Evolutionary conservation across 2,329 filamentous ascomycete species (phyloP), one percentile per base, ranked within the genome.

Genomic region (Biscogniauxia marginata): DNA sequence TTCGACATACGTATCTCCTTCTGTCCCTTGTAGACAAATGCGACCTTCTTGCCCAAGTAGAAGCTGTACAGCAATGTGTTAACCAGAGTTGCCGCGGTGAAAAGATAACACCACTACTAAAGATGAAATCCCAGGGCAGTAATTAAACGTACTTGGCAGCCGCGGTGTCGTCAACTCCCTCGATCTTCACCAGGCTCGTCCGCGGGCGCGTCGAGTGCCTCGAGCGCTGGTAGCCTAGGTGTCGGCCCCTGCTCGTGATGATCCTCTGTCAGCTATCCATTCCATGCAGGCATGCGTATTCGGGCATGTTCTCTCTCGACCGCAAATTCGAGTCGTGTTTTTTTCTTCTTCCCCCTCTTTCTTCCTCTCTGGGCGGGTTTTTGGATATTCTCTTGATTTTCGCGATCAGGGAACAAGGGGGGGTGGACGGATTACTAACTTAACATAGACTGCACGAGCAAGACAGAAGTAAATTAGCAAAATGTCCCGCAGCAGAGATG

Each of bases 1-100:
- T 43, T 49, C 7, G 20, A 59, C 58, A 2, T 53, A 61, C 58
- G 54, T 19, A 50, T 56, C 46, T 61, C 53, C 18, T 54, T 61
- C 24, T 50, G 56, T 6, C 56, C 58, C 47, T 61, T 59, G n/a
- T 61, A 39, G 46, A 61, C 39, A 45, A 61, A 61, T 18, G 56
- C 58, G n/a, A 61, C 49, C 25, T 56, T 61, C 44, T 61, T 61
- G 13, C 58, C 58, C 9, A 61, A 52, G 44, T 61, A 61, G 51
- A 61, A 59, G 43, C 58, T 61, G 46, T 18, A 22, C 34, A n/a
- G n/a, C n/a, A n/a, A n/a, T n/a, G n/a, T n/a, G n/a, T n/a, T n/a
- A n/a, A n/a, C n/a, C n/a, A n/a, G n/a, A n/a, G n/a, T n/a, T n/a
- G n/a, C n/a, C n/a, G n/a, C n/a, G n/a, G n/a, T n/a, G n/a, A n/a